Evolutionary conservation across 306 rosid genomes (phyloP).

Genomic region (Argentina anserina): DNA sequence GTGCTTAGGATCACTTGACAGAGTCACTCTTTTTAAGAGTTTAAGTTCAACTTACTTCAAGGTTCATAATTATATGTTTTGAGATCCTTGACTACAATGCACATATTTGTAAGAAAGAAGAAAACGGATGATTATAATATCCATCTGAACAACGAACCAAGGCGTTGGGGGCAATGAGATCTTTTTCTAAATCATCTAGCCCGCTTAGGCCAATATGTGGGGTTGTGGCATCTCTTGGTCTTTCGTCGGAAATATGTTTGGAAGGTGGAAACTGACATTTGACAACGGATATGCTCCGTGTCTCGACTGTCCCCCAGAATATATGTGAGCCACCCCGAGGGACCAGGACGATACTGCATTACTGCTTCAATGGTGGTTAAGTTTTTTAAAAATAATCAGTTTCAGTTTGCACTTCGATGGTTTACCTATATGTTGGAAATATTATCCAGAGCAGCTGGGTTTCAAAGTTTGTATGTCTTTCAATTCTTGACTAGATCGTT

Average conservation of each 20-base stretch:
- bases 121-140: too few species aligned
- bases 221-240: conserved; percentile 36
- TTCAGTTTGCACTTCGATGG: background rate
- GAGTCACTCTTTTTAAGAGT: background rate
- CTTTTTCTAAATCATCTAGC: too few species aligned
- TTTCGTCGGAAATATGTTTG: background rate
- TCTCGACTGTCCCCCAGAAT: too few species aligned
- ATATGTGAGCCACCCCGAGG: background rate
- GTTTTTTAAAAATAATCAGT: background rate
- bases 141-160: too few species aligned
- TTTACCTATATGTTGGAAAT: too few species aligned
- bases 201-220: conserved; percentile 62
- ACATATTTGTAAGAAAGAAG: too few species aligned
- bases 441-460: too few species aligned
- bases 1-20: background rate
- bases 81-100: background rate
- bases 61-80: background rate
- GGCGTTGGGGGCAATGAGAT: too few species aligned
- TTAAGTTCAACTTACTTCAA: background rate
- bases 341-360: background rate
- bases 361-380: background rate
- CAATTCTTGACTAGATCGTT: too few species aligned
- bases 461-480: too few species aligned
- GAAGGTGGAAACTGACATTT: background rate
- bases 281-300: background rate